Percentiles rank a stretch among this genome's conserved stretches.
phyloP scores from a whole-genome alignment of 352 stramenopile species.

The Elongisporangium senticosum region DNA sequence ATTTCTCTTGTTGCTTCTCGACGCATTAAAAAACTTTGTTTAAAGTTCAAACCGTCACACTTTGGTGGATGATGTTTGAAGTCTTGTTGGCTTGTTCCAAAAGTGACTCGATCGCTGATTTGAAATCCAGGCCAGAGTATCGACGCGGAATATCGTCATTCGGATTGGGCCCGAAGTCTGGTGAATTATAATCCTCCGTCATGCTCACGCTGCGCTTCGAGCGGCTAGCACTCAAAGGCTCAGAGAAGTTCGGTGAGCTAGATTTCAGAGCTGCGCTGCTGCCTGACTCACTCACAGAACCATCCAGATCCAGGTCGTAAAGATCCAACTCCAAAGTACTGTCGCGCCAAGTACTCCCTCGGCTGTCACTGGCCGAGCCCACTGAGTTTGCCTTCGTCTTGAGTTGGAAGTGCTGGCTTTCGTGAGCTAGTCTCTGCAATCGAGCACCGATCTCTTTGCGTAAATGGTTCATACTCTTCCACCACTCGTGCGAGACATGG shows the following conservation, averaged over 20 bases:
- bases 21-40: background rate
- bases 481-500: constrained; percentile 62
- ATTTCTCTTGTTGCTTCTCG: background rate
- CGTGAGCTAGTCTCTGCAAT: constrained; percentile 42
- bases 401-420: constrained; percentile 33
- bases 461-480: constrained; percentile 25
- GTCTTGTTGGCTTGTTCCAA: constrained; percentile 62
- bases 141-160: constrained; percentile 7
- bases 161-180: background rate
- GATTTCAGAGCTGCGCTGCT: constrained; percentile 11
- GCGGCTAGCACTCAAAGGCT: constrained; percentile 41
- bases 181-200: constrained; percentile 34
- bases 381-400: constrained; percentile 43
- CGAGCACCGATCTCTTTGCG: constrained; percentile 32
- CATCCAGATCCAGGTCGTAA: constrained; percentile 34
- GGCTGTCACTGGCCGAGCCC: constrained; percentile 49
- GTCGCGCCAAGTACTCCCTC: constrained; percentile 44
- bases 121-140: constrained; percentile 51
- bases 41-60: constrained; percentile 24
- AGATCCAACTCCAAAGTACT: constrained; percentile 55
- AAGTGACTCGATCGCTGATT: constrained; percentile 72
- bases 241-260: constrained; percentile 18
- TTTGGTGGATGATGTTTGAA: constrained; percentile 49
- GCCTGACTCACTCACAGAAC: constrained; percentile 24
- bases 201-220: constrained; percentile 29